These are phyloP conservation scores for Pseudotsuga menziesii DNA, from an alignment of 75 land plant genomes.

Conservation along the genomic window DNA sequence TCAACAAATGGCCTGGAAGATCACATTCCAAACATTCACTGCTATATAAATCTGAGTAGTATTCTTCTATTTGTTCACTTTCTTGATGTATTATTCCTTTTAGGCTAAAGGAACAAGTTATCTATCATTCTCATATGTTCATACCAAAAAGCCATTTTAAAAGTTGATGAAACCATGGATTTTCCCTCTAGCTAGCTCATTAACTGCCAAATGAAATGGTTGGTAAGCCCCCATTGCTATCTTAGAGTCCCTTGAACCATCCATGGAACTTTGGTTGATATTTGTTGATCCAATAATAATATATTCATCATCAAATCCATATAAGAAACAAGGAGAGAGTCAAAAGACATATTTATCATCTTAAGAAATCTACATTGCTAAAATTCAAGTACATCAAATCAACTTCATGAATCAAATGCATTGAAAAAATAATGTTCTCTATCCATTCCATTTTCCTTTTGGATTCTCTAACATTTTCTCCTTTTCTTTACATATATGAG, in stretches of 20 bases:
- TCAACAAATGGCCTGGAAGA: slow-evolving; percentile 78
- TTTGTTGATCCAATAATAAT: slow-evolving; percentile 89
- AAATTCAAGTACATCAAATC: too few species aligned
- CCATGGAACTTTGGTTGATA: slow-evolving; percentile 95
- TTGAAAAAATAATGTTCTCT: too few species aligned
- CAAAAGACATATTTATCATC: too few species aligned
- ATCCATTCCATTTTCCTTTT: too few species aligned
- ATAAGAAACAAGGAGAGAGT: neutral
- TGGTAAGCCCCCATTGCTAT: slow-evolving; percentile 97
- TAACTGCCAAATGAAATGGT: slow-evolving; percentile 52
- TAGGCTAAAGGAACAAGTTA: slow-evolving; percentile 53
- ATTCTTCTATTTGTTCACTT: slow-evolving; percentile 70
- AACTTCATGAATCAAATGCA: too few species aligned
- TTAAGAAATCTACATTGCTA: too few species aligned
- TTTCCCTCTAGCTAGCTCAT: slow-evolving; percentile 60
- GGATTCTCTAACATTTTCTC: too few species aligned
- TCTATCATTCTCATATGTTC: slow-evolving; percentile 84
- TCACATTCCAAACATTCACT: slow-evolving; percentile 51
- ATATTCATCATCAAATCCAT: slow-evolving; percentile 93
- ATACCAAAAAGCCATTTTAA: slow-evolving; percentile 81
- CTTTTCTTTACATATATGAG: too few species aligned
- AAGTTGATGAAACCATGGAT: slow-evolving; percentile 54
- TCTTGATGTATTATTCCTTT: slow-evolving; percentile 58
- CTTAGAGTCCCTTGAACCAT: slow-evolving; percentile 86
- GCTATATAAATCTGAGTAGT: slow-evolving; percentile 65